Evolutionary conservation across 495 filamentous ascomycete genomes (phyloP), one percentile per base, ranked within the genome.

Genomic region (Bombardia bombarda): DNA sequence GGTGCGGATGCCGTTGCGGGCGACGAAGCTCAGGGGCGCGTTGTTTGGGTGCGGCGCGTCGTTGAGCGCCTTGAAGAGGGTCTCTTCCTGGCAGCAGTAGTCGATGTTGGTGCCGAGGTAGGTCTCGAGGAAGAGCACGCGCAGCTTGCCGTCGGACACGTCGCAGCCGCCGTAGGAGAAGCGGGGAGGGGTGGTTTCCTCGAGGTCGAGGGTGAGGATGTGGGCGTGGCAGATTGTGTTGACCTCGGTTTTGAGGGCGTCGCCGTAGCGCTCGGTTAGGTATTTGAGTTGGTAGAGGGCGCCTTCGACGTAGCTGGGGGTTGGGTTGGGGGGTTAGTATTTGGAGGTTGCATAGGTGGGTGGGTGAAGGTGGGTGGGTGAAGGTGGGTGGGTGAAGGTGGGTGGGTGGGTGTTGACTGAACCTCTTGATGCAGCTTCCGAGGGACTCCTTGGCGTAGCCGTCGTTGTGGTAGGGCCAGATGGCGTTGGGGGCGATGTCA

Each of bases 381-480:
- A 10, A 25, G 9, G 20, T 18, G 9, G 31, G 16, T 9, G 14
- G 23, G n/a, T 9, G 16, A 10, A 25, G 9, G 20, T 18, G 9
- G 31, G 16, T 9, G 14, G 23, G n/a, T 9, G 16, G 8, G 8
- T 17, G 6, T 16, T 1, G 13, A 14, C 47, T 62, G 28, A 59
- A 74, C 71, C 49, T 43, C 36, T 62, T 53, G 45, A 75, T 65
- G 49, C 64, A 70, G 33, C 42, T 54, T 13, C 74, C 74, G 5
- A 69, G 53, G 1, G 57, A 66, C 38, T 68, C 59, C 42, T 69
- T 63, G 24, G 63, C 67, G 38, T 72, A 75, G 42, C 59, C 61
- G 14, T 70, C 69, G 20, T 57, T 56, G 20, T 71, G 71, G 32
- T 74, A 73, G 7, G 71, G 58, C 47, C 61, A 74, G 53, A 76